These are phyloP conservation scores for Imleria badia DNA, from an alignment of 768 basidiomycete genomes.

Conservation along the genomic window DNA sequence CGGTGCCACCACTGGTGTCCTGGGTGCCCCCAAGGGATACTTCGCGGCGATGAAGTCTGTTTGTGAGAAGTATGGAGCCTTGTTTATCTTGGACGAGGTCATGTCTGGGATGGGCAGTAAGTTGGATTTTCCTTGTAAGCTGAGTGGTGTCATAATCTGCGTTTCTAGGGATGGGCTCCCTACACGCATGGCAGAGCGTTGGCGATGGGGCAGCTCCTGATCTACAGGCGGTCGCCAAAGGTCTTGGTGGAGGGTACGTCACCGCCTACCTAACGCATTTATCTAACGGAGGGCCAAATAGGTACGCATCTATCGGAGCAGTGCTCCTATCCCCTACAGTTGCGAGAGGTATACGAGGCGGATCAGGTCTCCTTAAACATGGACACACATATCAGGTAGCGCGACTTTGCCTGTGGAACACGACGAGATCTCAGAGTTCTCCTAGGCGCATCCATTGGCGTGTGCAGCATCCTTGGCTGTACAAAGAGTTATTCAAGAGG, in stretches of 20 bases:
- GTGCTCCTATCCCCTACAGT: slow-evolving; percentile 73
- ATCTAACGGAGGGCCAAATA: slow-evolving; percentile 28
- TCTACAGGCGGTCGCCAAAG: slow-evolving; percentile 87
- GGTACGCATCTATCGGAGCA: slow-evolving; percentile 82
- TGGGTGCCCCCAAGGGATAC: slow-evolving; percentile 80
- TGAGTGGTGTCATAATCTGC: neutral
- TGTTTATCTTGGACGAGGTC: slow-evolving; percentile 89
- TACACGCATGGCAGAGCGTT: slow-evolving; percentile 84
- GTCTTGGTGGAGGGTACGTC: slow-evolving; percentile 81
- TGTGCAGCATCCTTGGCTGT: slow-evolving; percentile 83
- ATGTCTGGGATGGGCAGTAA: slow-evolving; percentile 91
- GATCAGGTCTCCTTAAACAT: slow-evolving; percentile 77
- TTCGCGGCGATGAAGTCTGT: slow-evolving; percentile 83
- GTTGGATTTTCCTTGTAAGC: slow-evolving; percentile 27
- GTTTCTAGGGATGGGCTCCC: slow-evolving; percentile 72
- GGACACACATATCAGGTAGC: slow-evolving; percentile 82
- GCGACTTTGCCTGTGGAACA: neutral
- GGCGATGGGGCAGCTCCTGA: slow-evolving; percentile 80
- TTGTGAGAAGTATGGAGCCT: slow-evolving; percentile 65
- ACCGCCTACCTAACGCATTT: neutral
- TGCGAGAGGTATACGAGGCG: slow-evolving; percentile 62
- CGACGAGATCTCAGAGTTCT: slow-evolving; percentile 3
- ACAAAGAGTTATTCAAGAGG: slow-evolving; percentile 65
- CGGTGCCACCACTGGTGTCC: slow-evolving; percentile 78
- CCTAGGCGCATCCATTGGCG: slow-evolving; percentile 67